Conservation (phyloP, 768 basidiomycete species). For the Mycena rebaudengoi region DNA sequence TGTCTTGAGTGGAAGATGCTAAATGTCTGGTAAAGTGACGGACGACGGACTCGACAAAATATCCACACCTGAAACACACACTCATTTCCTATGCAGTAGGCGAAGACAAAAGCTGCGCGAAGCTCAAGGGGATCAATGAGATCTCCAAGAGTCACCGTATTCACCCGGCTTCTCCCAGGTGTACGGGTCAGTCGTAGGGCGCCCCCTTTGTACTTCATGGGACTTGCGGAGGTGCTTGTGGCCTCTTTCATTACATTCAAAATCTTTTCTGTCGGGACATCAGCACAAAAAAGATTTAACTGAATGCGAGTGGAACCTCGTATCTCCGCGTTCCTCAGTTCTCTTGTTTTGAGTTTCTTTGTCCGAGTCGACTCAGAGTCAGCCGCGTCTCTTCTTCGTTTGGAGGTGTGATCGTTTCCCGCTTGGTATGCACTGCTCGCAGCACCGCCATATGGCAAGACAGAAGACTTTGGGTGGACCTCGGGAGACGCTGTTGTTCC, state of each 20-base stretch:
- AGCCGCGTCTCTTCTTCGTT: too few relatives aligned
- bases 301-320: too few relatives aligned
- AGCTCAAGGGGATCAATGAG: slow-evolving; percentile 1
- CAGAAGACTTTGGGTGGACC: too few relatives aligned
- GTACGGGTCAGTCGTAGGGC: slow-evolving; percentile 12
- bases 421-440: background rate
- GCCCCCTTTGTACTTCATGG: background rate
- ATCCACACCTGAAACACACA: background rate
- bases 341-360: too few relatives aligned
- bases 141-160: background rate
- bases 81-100: slow-evolving; percentile 6
- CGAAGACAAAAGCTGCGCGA: background rate
- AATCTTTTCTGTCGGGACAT: background rate
- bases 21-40: background rate
- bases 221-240: background rate
- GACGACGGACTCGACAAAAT: too few relatives aligned
- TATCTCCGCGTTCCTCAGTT: too few relatives aligned
- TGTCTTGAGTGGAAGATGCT: slow-evolving; percentile 3
- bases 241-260: background rate
- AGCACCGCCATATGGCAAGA: background rate
- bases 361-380: too few relatives aligned
- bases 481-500: background rate
- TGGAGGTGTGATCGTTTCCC: too few relatives aligned
- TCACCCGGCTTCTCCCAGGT: background rate
- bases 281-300: too few relatives aligned